A percentile compares a stretch with the other conserved stretches of the same genome.
Conservation (phyloP, 805 yeast genomes). For the Candida koratica region DNA sequence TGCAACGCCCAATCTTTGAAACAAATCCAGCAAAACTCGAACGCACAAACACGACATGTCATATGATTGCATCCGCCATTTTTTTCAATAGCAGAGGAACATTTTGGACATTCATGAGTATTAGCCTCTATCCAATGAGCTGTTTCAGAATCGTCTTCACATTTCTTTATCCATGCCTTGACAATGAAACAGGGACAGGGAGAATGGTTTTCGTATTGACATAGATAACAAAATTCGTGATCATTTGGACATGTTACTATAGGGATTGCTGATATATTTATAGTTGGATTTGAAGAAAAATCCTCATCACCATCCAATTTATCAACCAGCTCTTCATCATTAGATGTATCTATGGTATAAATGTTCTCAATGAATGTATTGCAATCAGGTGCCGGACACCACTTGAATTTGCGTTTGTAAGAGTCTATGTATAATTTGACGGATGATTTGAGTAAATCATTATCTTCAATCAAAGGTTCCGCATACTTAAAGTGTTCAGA, state of each 20-base stretch:
- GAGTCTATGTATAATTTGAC: conserved; percentile 48
- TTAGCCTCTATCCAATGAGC: conserved; percentile 81
- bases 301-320: conserved; percentile 5
- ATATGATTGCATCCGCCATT: conserved; percentile 98
- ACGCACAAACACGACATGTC: conserved; percentile 73
- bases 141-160: conserved; percentile 85
- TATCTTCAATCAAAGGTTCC: conserved; percentile 16
- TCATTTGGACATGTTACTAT: conserved; percentile 62
- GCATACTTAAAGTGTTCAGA: conserved; percentile 11
- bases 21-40: conserved; percentile 95
- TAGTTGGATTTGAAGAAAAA: conserved; percentile 2
- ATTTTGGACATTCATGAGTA: conserved; percentile 83
- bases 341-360: conserved; percentile 4
- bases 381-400: conserved; percentile 90
- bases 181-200: conserved; percentile 81
- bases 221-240: conserved; percentile 75
- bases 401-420: conserved; percentile 45
- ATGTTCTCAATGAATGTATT: conserved; percentile 46
- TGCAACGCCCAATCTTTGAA: conserved; percentile 71
- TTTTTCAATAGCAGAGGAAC: conserved; percentile 77
- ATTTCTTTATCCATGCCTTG: conserved; percentile 68
- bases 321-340: conserved; percentile 18
- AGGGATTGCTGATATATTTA: conserved; percentile 42
- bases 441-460: conserved; percentile 34
- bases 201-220: conserved; percentile 71